These are phyloP conservation scores for Daedalea quercina DNA, from an alignment of 768 basidiomycete genomes.

Conservation along the genomic window DNA sequence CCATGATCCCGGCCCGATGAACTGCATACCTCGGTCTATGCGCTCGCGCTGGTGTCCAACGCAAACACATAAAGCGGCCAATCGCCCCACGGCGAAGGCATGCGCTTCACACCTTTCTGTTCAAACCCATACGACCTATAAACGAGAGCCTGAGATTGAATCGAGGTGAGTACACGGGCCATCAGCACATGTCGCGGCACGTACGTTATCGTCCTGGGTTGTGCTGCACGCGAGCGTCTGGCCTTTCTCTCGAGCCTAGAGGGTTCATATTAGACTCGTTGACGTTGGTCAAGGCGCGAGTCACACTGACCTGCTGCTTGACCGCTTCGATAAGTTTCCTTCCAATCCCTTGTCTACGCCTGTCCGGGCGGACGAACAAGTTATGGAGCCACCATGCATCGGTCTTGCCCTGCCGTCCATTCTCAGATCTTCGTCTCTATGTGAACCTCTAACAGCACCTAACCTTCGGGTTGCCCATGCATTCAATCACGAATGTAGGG, in stretches of 20 bases:
- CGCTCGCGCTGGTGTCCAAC: too few species aligned
- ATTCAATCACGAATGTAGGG: conserved; percentile 10
- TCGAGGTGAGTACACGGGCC: too few species aligned
- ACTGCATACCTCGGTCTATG: too few species aligned
- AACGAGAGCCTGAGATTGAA: too few species aligned
- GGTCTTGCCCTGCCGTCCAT: conserved; percentile 1
- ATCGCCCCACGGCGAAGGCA: too few species aligned
- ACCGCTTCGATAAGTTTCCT: conserved; percentile 5
- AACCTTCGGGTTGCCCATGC: conserved; percentile 5
- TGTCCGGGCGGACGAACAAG: conserved; percentile 10
- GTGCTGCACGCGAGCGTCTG: conserved; percentile 6
- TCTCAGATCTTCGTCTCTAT: neutral
- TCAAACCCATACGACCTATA: too few species aligned
- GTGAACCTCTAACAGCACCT: neutral
- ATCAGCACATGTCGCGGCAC: neutral
- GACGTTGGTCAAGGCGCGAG: neutral
- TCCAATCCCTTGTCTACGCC: conserved; percentile 10
- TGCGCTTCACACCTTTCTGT: too few species aligned
- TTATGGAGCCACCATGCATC: conserved; percentile 15
- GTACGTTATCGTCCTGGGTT: neutral
- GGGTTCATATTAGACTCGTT: neutral
- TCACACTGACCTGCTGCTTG: conserved; percentile 5
- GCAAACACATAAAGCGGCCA: too few species aligned
- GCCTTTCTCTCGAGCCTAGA: conserved; percentile 3
- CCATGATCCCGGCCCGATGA: too few species aligned